Base-by-base conservation (phyloP, 192 early-diverging fungal genomes). In the Backusella parvicylindrica region DNA sequence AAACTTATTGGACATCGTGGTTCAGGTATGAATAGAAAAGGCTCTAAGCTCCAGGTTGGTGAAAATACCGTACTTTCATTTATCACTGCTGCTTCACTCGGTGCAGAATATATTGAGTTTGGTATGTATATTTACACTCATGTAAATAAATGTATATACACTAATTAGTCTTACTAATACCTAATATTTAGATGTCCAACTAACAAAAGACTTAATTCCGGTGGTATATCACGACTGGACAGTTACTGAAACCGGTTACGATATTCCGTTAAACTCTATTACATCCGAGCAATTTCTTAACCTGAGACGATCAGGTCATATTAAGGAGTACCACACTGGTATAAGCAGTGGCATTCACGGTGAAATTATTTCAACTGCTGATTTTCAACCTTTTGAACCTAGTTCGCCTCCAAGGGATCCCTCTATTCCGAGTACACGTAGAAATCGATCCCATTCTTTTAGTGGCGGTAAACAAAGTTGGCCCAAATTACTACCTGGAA, bases 201-300 rank as follows among this genome's bases (percentile, higher is more conserved):
- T 98, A 73, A 96, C 95, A 9, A 93, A 93, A 73, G 96, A 98
- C 76, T 79, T 88, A 75, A 88, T 89, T 0, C 94, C 94, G 7
- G 92, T 97, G 28, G 78, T 98, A 40, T 98, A 98, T 79, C 97
- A 98, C 74, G 96, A 98, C 80, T 97, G 94, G 95, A 91, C 86
- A 0, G 87, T 92, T 21, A 90, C 90, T 1, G 93, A 92, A 70
- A 91, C 91, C 2, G 90, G 91, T 0, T 73, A 91, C 37, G 91
- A 91, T 43, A 88, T 91, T 47, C 91, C 89, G 1, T 82, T 95
- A 23, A 87, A 88, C 65, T 74, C 85, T 6, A 83, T 96, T 30
- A 90, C 91, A 4, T 83, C 89, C 64, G 86, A 85, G 60, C 92
- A 96, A 80, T 95, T 95, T 60, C 77, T 86, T 18, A 85, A 86